Evolutionary conservation across 1,284 basidiomycete genomes (phyloP), one percentile per base, ranked within the genome.

Genomic region (Ganoderma lucidum): DNA sequence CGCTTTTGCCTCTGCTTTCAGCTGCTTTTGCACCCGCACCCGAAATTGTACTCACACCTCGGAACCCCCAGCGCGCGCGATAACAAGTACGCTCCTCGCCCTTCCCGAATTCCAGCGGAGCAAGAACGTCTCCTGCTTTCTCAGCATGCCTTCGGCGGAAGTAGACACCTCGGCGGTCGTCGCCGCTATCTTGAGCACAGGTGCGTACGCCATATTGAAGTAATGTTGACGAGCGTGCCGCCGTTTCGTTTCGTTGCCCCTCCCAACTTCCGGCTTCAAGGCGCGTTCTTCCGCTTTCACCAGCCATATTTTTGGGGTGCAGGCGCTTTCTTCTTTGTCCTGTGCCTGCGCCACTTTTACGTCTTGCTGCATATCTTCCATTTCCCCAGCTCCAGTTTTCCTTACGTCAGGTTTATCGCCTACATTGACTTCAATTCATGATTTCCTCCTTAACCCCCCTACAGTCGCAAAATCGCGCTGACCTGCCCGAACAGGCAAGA

Each of bases 81-180:
- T 93, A 60, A 79, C 84, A 81, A 69, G 80, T 92, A 48, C 73
- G 89, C 41, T 78, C 84, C 0, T 80, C 88, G 19, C 82, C 86
- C 19, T 82, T 83, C 35, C 72, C 59, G 72, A 73, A 63, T 91
- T 93, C 75, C 79, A 82, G 55, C 75, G 76, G 51, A 84, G 84
- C 66, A 83, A 78, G 69, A 83, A 83, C 17, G 77, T 93, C 39
- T 89, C 91, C 81, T 94, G 93, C 78, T 94, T 91, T 77, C 82
- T 94, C 60, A 93, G 88, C 80, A 94, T 94, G 93, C 90, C 91
- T 15, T 77, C 84, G 12, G 90, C 85, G 10, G 93, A 94, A 75
- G 82, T 90, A 53, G 85, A 90, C 74, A 94, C 93, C 0, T 76
- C 82, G 10, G 75, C 77, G 0, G 75, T 94, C 60, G 83, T 86